phyloP scores from a whole-genome alignment of 257 asterid species.

The Rubia yunnanensis region DNA sequence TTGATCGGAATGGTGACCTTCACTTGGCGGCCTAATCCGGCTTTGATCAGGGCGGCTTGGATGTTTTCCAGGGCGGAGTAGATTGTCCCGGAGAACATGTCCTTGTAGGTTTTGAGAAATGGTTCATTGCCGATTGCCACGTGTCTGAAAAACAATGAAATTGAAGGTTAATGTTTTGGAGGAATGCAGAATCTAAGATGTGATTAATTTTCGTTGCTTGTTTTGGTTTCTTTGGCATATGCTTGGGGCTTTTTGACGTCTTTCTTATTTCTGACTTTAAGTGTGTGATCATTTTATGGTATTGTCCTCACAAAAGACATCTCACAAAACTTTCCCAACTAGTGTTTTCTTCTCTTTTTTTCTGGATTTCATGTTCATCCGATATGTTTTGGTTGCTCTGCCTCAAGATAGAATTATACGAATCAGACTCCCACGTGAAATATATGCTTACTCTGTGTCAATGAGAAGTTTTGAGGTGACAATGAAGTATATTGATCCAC shows the following conservation, averaged over 20 bases:
- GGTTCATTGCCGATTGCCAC: slow-evolving; percentile 46
- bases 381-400: too few species aligned
- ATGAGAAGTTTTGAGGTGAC: too few species aligned
- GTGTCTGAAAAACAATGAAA: slow-evolving; percentile 26
- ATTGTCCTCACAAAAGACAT: too few species aligned
- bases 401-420: too few species aligned
- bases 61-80: slow-evolving; percentile 28
- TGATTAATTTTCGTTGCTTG: neutral
- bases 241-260: neutral
- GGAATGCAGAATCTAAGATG: neutral
- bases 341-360: too few species aligned
- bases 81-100: slow-evolving; percentile 20
- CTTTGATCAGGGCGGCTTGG: slow-evolving; percentile 39
- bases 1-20: slow-evolving; percentile 37
- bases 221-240: neutral
- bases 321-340: too few species aligned
- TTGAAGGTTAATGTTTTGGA: neutral
- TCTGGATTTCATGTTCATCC: too few species aligned
- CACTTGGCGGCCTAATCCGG: slow-evolving; percentile 33
- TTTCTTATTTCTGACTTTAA: neutral
- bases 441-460: too few species aligned
- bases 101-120: slow-evolving; percentile 29
- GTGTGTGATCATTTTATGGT: too few species aligned
- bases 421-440: too few species aligned
- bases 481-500: too few species aligned